Conservation (phyloP, 331 rosid genomes). For the Telfairia occidentalis region DNA sequence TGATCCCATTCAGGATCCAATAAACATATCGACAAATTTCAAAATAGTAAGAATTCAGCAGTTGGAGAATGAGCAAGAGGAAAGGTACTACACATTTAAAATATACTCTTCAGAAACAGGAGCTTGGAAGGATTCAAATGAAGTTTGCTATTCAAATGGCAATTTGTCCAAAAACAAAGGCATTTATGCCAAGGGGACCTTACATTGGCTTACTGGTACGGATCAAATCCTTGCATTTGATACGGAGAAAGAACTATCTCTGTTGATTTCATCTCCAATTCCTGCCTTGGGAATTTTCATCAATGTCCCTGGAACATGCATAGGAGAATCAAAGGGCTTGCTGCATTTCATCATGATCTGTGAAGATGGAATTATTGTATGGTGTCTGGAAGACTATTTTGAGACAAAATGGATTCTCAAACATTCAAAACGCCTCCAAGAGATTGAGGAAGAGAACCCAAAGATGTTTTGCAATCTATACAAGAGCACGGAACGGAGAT, state of each 20-base stretch:
- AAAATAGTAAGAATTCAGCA: slow-evolving; percentile 29
- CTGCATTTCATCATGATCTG: slow-evolving; percentile 39
- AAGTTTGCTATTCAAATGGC: slow-evolving; percentile 22
- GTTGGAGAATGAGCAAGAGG: slow-evolving; percentile 14
- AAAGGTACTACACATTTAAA: slow-evolving; percentile 23
- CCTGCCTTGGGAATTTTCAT: slow-evolving; percentile 22
- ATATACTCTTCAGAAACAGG: slow-evolving; percentile 29
- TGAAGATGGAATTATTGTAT: slow-evolving; percentile 45
- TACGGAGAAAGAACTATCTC: slow-evolving; percentile 37
- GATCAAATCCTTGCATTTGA: slow-evolving; percentile 38
- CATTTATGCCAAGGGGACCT: slow-evolving; percentile 25
- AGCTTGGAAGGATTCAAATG: slow-evolving; percentile 34
- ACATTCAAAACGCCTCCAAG: slow-evolving; percentile 25
- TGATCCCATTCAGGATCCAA: slow-evolving; percentile 22
- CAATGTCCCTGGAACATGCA: slow-evolving; percentile 30
- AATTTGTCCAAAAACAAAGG: slow-evolving; percentile 30
- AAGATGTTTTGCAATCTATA: slow-evolving; percentile 22
- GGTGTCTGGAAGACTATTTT: slow-evolving; percentile 49
- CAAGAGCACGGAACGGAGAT: slow-evolving; percentile 12
- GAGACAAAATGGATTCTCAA: slow-evolving; percentile 39
- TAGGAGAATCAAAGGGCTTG: slow-evolving; percentile 44
- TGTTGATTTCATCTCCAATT: slow-evolving; percentile 35
- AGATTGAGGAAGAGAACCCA: slow-evolving; percentile 35
- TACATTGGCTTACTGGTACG: slow-evolving; percentile 45
- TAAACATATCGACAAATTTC: slow-evolving; percentile 21